Base-by-base conservation (phyloP, 129 eudicot genomes). In the Centrapalus pauciflorus region DNA sequence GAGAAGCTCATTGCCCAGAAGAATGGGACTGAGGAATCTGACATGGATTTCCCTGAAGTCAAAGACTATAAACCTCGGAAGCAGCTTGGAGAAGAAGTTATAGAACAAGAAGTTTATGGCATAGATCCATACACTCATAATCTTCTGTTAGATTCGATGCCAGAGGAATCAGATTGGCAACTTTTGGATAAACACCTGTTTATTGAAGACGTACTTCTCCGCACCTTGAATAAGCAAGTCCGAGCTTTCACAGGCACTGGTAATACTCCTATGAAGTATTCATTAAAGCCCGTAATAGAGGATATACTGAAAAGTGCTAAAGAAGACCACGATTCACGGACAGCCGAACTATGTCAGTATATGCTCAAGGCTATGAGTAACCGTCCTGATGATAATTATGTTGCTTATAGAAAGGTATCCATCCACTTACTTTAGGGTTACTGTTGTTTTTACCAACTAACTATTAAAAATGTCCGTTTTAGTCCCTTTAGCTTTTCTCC, bases 71-170 rank as follows among this genome's bases (percentile, higher is more conserved):
- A 88, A 72, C 99, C 96, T 27, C 80, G 96, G 54, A 93, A 93
- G 68, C 83, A 74, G 69, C 95, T 89, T 64, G 99, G 95, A 55
- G 85, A 85, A 63, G 96, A 93, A 81, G 99, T 93, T 56, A 76
- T 93, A 19, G 99, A 93, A 80, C 96, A 93, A 70, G 98, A 93
- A 85, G 99, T 93, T 21, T 93, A 88, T 69, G 99, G 99, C 55
- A 89, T 93, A 55, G 99, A 93, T 80, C 99, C 99, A 3, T 93
- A 88, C 69, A 93, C 99, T 32, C 95, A 93, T 72, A 93, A 93
- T 77, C 95, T 93, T 43, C 58, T 93, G 26, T 86, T 93, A 61
- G 99, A 93, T 74, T 86, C 99, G 6, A 93, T 93, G 95, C 92
- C 96, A 0, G 86, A 84, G 25, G 99, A 85, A 51, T 72, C 81